phyloP scores from a whole-genome alignment of 2,329 filamentous ascomycete genomes.

The Dryadomyces quercus-mongolicae region DNA sequence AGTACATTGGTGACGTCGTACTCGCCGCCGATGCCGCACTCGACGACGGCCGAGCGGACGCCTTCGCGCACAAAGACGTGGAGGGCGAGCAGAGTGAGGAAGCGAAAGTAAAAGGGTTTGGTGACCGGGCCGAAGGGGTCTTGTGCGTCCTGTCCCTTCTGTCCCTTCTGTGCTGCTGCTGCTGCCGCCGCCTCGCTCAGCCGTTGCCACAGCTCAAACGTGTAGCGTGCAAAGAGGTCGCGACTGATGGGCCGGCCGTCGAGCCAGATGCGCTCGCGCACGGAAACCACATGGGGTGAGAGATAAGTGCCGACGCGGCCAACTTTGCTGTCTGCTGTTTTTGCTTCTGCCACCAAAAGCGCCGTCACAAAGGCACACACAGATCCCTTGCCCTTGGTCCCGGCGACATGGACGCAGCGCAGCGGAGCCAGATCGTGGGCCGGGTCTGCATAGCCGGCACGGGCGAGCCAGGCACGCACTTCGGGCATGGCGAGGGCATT shows the following conservation, averaged over 20 bases:
- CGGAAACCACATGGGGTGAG: conserved; percentile 72
- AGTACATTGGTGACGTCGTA: conserved; percentile 68
- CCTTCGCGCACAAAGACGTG: conserved; percentile 69
- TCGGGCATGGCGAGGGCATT: conserved; percentile 71
- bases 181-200: conserved; percentile 27
- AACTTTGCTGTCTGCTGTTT: conserved; percentile 9
- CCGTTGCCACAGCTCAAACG: conserved; percentile 74
- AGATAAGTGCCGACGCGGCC: conserved; percentile 63
- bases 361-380: conserved; percentile 74
- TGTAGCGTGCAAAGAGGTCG: conserved; percentile 59
- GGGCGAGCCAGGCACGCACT: conserved; percentile 65
- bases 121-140: conserved; percentile 42
- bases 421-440: conserved; percentile 27
- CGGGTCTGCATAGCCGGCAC: conserved; percentile 55
- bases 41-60: conserved; percentile 68
- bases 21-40: conserved; percentile 80
- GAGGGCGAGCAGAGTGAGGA: conserved; percentile 77
- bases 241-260: conserved; percentile 59
- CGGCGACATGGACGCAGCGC: conserved; percentile 67
- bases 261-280: conserved; percentile 75
- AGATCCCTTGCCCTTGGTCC: conserved; percentile 90
- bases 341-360: conserved; percentile 42
- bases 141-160: too few species aligned
- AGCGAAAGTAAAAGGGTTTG: conserved; percentile 89
- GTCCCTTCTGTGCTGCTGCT: too few species aligned